Base-by-base conservation (phyloP, 768 basidiomycete species). In the Russula ochroleuca region DNA sequence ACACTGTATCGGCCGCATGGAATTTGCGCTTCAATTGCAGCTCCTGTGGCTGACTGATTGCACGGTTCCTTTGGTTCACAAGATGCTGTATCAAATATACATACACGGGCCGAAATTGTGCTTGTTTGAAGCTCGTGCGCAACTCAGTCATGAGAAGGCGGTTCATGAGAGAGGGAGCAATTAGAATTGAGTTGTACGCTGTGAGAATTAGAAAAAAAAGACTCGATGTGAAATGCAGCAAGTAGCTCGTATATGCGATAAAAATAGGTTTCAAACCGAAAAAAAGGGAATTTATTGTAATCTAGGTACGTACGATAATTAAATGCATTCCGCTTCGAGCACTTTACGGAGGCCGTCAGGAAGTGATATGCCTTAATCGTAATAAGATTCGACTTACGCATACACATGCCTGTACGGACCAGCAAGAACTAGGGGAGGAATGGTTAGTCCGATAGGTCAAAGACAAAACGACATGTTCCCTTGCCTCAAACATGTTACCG, bases 341-440 rank as follows among this genome's bases (percentile, higher is more conserved):
- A 65, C 64, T 65, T 55, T 17, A 50, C 31, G 15, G 35, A 51
- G 17, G 21, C 53, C 11, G 35, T 65, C 59, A 65, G 64, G 7
- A 5, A 43, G 25, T 19, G 23, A 38, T 14, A 37, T 13, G 9
- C 33, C 38, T 17, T 19, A 31, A 37, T 17, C 40, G 14, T 14
- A 15, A 14, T 35, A 10, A 51, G 37, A 28, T 37, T 37, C 19
- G 21, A 63, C 65, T 64, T 58, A 66, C 65, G 17, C 61, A 66
- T 66, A 35, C 65, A 66, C 55, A 66, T 63, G 50, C 65, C 65
- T 6, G 62, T 53, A 10, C 65, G 65, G 31, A 64, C 19, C 56
- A 48, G 47, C n/a, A 40, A 48, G 25, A 57, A 57, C 65, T 66
- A 21, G 9, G 35, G 35, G 35, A 10, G 1, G 35, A 35, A n/a